These are phyloP conservation scores for Erucastrum elatum DNA, from an alignment of 345 rosid genomes.

Conservation along the genomic window DNA sequence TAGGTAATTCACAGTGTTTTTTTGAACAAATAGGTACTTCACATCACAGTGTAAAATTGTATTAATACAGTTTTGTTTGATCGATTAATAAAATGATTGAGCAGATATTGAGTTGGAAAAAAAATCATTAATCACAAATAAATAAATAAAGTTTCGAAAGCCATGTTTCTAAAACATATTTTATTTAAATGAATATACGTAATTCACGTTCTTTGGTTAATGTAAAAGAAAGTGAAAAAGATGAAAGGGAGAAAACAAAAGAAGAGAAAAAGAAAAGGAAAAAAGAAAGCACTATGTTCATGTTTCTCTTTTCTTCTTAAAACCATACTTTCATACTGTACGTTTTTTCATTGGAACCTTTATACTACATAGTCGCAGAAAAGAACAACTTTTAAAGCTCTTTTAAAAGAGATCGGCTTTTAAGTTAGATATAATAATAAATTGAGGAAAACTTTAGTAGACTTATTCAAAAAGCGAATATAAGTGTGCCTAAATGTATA, in stretches of 20 bases:
- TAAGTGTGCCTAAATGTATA: conserved; percentile 8
- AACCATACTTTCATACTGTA: conserved; percentile 37
- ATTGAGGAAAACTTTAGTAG: neutral
- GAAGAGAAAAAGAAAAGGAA: too few relatives aligned
- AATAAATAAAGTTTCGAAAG: conserved; percentile 20
- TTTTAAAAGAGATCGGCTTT: conserved; percentile 39
- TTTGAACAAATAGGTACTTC: too few relatives aligned
- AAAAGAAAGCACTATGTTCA: conserved; percentile 36
- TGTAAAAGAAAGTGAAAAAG: conserved; percentile 35
- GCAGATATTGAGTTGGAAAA: neutral
- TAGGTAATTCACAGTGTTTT: conserved; percentile 1
- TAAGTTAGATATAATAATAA: conserved; percentile 11
- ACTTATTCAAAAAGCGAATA: conserved; percentile 19
- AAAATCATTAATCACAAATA: neutral
- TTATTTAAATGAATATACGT: neutral
- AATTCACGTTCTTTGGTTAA: conserved; percentile 29
- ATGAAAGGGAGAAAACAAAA: conserved; percentile 28
- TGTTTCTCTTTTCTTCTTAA: conserved; percentile 29
- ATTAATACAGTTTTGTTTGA: neutral
- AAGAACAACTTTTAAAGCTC: conserved; percentile 33
- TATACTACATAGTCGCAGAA: conserved; percentile 35
- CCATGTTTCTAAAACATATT: neutral
- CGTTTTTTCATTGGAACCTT: conserved; percentile 31
- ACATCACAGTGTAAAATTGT: too few relatives aligned
- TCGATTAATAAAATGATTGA: neutral